phyloP scores from a whole-genome alignment of 257 asterid species.

The Solanum dulcamara region DNA sequence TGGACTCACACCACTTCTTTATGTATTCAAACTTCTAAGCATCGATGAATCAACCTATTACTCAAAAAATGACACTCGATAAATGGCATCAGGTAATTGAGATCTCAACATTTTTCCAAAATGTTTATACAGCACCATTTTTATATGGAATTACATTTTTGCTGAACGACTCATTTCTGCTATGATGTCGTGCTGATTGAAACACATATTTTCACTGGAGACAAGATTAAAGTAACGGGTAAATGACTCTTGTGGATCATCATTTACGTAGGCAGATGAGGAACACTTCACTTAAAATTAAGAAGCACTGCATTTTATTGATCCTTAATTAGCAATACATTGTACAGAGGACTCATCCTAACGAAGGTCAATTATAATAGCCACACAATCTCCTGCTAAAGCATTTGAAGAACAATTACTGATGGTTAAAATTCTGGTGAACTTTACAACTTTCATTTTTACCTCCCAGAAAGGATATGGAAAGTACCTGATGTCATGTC shows the following conservation, averaged over 20 bases:
- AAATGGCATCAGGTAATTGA: background rate
- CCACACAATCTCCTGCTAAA: background rate
- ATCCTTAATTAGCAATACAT: background rate
- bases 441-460: background rate
- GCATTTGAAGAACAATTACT: background rate
- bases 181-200: conserved; percentile 19
- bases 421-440: background rate
- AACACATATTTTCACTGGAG: background rate
- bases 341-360: background rate
- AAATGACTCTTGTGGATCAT: background rate
- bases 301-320: background rate
- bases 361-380: background rate
- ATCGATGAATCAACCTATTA: background rate
- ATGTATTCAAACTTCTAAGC: background rate
- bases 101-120: background rate
- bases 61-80: background rate
- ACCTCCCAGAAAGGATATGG: background rate
- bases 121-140: background rate
- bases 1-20: conserved; percentile 1
- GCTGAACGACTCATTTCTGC: conserved; percentile 7
- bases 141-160: background rate
- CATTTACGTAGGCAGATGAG: background rate
- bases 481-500: background rate
- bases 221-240: background rate
- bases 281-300: background rate